Evolutionary conservation across 352 stramenopile species (phyloP).

Genomic region (Globisporangium paddicum): DNA sequence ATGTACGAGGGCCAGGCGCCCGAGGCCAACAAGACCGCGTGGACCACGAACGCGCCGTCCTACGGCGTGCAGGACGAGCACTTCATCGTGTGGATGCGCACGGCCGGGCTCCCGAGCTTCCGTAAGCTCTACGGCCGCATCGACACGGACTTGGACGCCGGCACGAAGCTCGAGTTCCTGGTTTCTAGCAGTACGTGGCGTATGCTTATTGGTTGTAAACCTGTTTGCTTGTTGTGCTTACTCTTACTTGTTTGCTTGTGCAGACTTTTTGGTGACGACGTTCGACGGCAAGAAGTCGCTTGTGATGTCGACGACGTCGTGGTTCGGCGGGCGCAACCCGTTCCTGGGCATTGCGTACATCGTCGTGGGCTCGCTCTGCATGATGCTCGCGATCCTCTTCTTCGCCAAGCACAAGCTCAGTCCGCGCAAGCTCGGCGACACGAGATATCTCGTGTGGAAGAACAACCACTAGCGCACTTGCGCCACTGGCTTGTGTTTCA

Average conservation of each 20-base stretch:
- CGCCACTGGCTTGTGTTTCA: too few species aligned
- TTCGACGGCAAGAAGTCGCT: constrained; percentile 96
- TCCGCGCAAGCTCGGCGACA: constrained; percentile 94
- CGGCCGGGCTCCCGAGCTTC: constrained; percentile 96
- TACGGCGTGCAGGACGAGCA: constrained; percentile 97
- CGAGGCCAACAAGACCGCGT: constrained; percentile 76
- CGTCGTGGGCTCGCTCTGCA: constrained; percentile 92
- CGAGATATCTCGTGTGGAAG: constrained; percentile 95
- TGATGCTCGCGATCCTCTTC: constrained; percentile 94
- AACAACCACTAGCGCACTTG: constrained; percentile 94
- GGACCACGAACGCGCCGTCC: constrained; percentile 52
- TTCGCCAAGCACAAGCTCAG: constrained; percentile 94
- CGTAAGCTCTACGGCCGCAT: constrained; percentile 99
- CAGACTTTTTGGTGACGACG: constrained; percentile 95
- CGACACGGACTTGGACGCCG: constrained; percentile 86
- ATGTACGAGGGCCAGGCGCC: constrained; percentile 46
- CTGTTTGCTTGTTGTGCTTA: constrained; percentile 9
- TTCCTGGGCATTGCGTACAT: constrained; percentile 97
- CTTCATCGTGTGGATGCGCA: constrained; percentile 99
- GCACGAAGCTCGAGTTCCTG: constrained; percentile 90
- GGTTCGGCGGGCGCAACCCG: constrained; percentile 96
- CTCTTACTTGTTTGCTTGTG: background rate
- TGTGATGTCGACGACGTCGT: constrained; percentile 94
- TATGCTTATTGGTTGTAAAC: background rate
- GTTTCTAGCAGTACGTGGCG: constrained; percentile 86